Conservation (phyloP, 805 yeast genomes). For the Sugiyamaella valdiviana region DNA sequence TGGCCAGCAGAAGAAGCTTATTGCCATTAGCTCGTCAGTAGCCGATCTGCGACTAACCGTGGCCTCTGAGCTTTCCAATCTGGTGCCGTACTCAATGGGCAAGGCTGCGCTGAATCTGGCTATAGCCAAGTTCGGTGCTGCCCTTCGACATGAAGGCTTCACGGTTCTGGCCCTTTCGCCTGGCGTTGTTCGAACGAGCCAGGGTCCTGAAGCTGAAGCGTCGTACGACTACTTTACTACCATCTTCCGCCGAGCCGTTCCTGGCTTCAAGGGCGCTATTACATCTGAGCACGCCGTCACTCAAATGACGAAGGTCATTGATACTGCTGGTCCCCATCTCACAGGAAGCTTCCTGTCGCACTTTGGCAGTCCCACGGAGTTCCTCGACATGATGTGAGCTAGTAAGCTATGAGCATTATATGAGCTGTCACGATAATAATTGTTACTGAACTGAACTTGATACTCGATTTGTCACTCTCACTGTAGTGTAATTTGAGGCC, state of each 20-base stretch:
- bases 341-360: conserved; percentile 21
- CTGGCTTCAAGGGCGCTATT: conserved; percentile 3
- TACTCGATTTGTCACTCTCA: too few relatives aligned
- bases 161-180: conserved; percentile 35
- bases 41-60: conserved; percentile 2
- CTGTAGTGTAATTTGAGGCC: too few relatives aligned
- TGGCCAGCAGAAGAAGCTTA: conserved; percentile 9
- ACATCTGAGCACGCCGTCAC: conserved; percentile 26
- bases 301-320: conserved; percentile 19
- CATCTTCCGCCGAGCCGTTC: background rate
- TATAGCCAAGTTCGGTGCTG: conserved; percentile 26
- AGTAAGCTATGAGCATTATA: too few relatives aligned
- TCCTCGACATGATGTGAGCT: background rate
- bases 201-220: background rate
- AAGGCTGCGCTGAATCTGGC: conserved; percentile 37
- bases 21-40: conserved; percentile 10
- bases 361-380: conserved; percentile 10
- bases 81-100: conserved; percentile 29
- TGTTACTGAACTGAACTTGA: too few relatives aligned
- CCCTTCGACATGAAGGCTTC: conserved; percentile 27
- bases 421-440: too few relatives aligned
- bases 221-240: background rate
- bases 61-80: background rate
- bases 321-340: conserved; percentile 20
- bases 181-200: conserved; percentile 34